Evolutionary conservation across 2,329 filamentous ascomycete genomes (phyloP), one percentile per base, ranked within the genome.

Genomic region (Diplodia seriata): DNA sequence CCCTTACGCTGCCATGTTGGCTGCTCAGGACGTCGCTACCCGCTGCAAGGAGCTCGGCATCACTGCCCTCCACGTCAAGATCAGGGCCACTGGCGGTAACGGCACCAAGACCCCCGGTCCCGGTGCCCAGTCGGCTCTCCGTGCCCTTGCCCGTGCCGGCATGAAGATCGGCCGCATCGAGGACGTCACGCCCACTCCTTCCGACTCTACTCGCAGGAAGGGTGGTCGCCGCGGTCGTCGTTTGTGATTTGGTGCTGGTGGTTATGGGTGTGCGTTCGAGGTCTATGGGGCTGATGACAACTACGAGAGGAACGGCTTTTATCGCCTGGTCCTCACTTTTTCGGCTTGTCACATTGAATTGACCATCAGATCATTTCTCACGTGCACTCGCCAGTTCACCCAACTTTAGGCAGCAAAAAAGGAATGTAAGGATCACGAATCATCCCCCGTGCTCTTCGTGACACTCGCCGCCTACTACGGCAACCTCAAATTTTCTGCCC

Each of bases 201-300:
- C 95, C 84, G 95, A 99, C 86, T 97, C 93, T 84, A 99, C 95
- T 81, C 92, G 95, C 86, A 94, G 94, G 88, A 99, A 99, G 93
- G 95, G 95, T 88, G 95, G 95, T 97, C 94, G 95, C 86, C 94
- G 95, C 92, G 95, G 95, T 98, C 95, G 95, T 87, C 94, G 95
- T 97, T 92, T 99, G 85, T 99, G 87, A 92, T 85, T 83, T 79
- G 81, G 72, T 82, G 77, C 78, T 73, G 69, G 83, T 86, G 86
- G 85, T 84, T 84, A 85, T 87, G 87, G 69, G 50, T 70, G 64
- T 59, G 67, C 57, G 64, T 67, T 53, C 65, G 68, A 66, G 50
- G 63, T 57, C 53, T 54, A 61, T 55, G 61, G 62, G 67, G 61
- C 47, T 71, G 70, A 64, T 71, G 69, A 89, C 87, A 89, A 87